Conservation (phyloP, 2,329 filamentous ascomycete genomes). For the Trichoderma semiorbis region DNA sequence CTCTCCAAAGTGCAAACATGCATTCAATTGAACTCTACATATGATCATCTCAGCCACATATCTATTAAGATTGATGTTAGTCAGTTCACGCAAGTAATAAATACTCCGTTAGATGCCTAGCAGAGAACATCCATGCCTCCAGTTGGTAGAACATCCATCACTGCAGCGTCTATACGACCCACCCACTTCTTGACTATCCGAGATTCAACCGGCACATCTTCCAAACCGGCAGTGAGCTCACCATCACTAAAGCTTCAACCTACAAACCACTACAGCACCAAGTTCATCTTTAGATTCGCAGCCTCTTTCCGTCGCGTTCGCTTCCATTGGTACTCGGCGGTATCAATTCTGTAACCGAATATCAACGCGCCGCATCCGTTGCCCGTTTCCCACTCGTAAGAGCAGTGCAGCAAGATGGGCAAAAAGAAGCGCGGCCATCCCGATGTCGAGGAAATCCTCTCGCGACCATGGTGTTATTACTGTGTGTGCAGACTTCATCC, state of each 20-base stretch:
- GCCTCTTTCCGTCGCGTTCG: not conserved
- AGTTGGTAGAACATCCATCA: not conserved
- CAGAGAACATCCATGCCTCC: too few relatives aligned
- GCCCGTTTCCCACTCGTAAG: not conserved
- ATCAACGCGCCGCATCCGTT: too few relatives aligned
- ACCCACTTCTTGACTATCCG: not conserved
- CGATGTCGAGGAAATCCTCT: conserved; percentile 82
- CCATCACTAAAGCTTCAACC: not conserved
- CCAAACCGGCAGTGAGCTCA: not conserved
- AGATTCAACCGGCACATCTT: not conserved
- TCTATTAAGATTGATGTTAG: not conserved
- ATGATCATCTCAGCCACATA: not conserved
- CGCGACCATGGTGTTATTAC: conserved; percentile 96
- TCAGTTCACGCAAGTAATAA: not conserved
- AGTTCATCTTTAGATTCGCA: not conserved
- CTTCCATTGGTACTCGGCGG: not conserved
- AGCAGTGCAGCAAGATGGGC: conserved; percentile 54
- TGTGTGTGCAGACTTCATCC: conserved; percentile 48
- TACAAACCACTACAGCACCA: not conserved
- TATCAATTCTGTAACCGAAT: not conserved
- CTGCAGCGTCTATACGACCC: not conserved
- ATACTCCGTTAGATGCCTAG: not conserved
- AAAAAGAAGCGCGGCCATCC: conserved; percentile 89
- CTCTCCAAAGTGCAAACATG: too few relatives aligned
- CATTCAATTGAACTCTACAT: not conserved